These are phyloP conservation scores for Fraxinus greggii DNA, from an alignment of 305 asterid genomes.

Conservation along the genomic window DNA sequence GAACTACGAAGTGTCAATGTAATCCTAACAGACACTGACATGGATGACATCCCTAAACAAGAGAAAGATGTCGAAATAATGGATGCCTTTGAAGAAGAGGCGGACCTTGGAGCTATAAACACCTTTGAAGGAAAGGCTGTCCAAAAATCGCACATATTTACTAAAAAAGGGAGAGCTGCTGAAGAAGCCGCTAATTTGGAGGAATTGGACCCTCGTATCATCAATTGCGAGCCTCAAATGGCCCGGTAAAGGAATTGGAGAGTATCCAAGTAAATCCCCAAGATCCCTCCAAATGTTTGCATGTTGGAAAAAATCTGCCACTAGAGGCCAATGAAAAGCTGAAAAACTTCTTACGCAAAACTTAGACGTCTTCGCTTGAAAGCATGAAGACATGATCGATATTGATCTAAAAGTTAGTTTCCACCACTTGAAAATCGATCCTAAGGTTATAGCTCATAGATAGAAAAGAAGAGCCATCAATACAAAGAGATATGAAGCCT, in stretches of 20 bases:
- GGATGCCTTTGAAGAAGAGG: not conserved
- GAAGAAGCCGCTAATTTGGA: not conserved
- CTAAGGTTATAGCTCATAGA: not conserved
- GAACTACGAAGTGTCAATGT: not conserved
- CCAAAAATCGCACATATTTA: not conserved
- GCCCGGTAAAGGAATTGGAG: not conserved
- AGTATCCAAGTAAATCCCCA: not conserved
- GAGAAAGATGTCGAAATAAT: not conserved
- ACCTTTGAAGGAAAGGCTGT: not conserved
- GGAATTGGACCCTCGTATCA: not conserved
- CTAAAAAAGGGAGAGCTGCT: not conserved
- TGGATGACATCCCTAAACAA: not conserved
- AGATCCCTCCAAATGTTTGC: not conserved
- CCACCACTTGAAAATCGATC: not conserved
- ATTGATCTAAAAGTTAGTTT: not conserved
- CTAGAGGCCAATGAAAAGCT: not conserved
- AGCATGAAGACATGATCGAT: not conserved
- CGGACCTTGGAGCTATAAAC: not conserved
- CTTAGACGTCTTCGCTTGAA: not conserved
- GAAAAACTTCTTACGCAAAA: not conserved
- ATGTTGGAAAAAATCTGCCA: not conserved
- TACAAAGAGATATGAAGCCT: not conserved
- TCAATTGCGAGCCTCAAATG: not conserved
- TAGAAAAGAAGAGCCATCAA: not conserved
- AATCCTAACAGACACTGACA: not conserved